Base-by-base conservation (phyloP, 352 stramenopile genomes). In the Phytopythium delawarense region DNA sequence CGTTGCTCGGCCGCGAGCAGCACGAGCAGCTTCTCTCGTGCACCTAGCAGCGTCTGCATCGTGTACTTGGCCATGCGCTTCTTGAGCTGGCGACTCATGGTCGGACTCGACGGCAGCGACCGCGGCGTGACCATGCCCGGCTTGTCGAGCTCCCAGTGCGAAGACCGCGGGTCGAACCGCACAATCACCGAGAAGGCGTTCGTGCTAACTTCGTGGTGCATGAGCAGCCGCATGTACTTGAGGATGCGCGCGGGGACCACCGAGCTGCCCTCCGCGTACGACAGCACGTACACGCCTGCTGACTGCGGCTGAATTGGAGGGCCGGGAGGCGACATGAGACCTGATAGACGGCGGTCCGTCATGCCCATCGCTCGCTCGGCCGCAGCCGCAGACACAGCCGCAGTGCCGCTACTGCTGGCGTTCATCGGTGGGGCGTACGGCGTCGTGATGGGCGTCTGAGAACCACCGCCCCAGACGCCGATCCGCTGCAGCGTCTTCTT, bases 151-250 rank as follows among this genome's bases (percentile, higher is more conserved):
- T 92, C 83, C 83, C 81, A 94, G 49, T 87, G 78, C 7, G 83
- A 88, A 30, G 82, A 78, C 7, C 75, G 76, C 21, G 78, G 70
- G 57, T 92, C 84, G 52, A 91, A 87, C 9, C 79, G 79, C 20
- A 92, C 85, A 25, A 92, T 81, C 39, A 91, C 83, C 39, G 81
- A 87, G 70, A 94, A 94, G 6, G 84, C 83, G 55, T 92, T 92
- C n/a, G 84, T 91, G 30, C 81, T 87, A 34, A 92, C 76, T 64
- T 92, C 79, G 61, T 92, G 84, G 62, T 94, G 83, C 85, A 94
- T 94, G 34, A 94, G 72, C 59, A 94, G 65, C 57, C 82, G 79
- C 83, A 94, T 92, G 71, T 91, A 91, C 71, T 94, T 92, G 61
- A 94, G 72, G 52, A 91, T 88, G 20, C 85, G 85, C 51, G 83